Evolutionary conservation across 23 red algal genomes (phyloP).

Genomic region (Pyropia haitanensis): DNA sequence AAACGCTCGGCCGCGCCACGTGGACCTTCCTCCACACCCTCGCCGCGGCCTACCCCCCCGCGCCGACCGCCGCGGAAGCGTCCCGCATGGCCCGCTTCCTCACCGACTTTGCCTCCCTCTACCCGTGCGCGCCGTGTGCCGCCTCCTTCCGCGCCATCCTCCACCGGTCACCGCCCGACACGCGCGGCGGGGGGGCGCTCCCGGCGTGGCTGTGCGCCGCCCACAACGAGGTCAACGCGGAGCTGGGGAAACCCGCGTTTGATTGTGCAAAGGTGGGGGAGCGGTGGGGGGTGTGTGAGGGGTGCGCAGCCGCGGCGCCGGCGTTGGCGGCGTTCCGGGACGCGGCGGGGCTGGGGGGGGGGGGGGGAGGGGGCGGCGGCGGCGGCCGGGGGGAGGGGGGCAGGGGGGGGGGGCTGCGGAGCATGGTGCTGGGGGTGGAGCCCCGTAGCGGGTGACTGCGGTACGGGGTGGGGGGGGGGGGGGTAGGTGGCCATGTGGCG

Average conservation of each 20-base stretch:
- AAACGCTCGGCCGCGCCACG: slow-evolving; percentile 60
- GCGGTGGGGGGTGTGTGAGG: slow-evolving; percentile 66
- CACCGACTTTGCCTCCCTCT: slow-evolving; percentile 47
- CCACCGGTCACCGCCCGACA: slow-evolving; percentile 23
- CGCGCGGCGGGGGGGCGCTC: slow-evolving; percentile 19
- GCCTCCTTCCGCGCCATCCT: slow-evolving; percentile 48
- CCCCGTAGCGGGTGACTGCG: no score
- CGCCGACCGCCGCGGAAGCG: slow-evolving; percentile 6
- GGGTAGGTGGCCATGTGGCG: no score
- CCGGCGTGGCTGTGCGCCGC: slow-evolving; percentile 62
- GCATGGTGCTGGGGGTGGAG: no score
- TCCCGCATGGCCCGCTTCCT: slow-evolving; percentile 39
- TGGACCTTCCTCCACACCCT: slow-evolving; percentile 85
- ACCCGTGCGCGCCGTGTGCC: slow-evolving; percentile 67
- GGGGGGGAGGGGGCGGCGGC: not conserved
- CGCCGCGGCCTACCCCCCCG: slow-evolving; percentile 43
- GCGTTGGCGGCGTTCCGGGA: slow-evolving; percentile 17
- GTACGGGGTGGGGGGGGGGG: no score
- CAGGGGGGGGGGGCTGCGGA: no score
- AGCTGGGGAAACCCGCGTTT: slow-evolving; percentile 55
- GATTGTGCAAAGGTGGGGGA: slow-evolving; percentile 44
- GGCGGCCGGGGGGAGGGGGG: no score
- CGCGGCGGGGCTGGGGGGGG: not conserved
- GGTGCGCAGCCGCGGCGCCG: slow-evolving; percentile 29
- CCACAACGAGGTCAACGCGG: slow-evolving; percentile 75